Evolutionary conservation across 108 stramenopile species (phyloP), one percentile per base, ranked within the genome.

Genomic region (Epithemia pelagica): DNA sequence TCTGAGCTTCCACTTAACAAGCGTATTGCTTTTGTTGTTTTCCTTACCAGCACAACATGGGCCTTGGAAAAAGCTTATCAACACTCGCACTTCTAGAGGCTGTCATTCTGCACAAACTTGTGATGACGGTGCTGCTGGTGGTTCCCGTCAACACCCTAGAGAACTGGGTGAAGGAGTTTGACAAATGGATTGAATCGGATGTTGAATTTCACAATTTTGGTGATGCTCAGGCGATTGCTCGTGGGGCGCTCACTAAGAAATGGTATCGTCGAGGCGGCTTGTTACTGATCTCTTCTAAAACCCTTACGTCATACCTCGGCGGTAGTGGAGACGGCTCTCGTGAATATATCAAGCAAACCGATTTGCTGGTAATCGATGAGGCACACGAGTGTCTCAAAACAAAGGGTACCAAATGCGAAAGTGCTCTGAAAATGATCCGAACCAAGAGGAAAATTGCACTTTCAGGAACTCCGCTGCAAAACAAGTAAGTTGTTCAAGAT

Each of bases 121-220:
- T 83, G n/a, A 0, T 54, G 15, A 62, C 24, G 19, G 82, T 74
- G 10, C 32, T 90, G 51, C 66, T 90, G 5, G 74, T 88, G 65
- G 82, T 78, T 25, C 90, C 90, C 18, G 85, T 80, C 46, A 89
- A 84, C 62, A 84, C 83, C 0, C 30, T 84, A 8, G 61, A 69
- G 18, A 91, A 88, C 64, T 91, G 90, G 90, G 81, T 75, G 54
- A 64, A 76, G 27, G 90, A 91, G 54, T 82, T 87, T 61, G 62
- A 68, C 2, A 88, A 84, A 60, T 91, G 90, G 90, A 66, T 82
- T 21, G 80, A 65, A n/a, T 33, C 67, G 20, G 54, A 54, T 25
- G 53, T 86, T 46, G 67, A 53, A 3, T 61, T 84, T 53, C 78
- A 64, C 28, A 65, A 69, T 62, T 30, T 73, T 28, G 52, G 52